phyloP scores from a whole-genome alignment of 108 stramenopile species.

The Cylindrotheca fusiformis region DNA sequence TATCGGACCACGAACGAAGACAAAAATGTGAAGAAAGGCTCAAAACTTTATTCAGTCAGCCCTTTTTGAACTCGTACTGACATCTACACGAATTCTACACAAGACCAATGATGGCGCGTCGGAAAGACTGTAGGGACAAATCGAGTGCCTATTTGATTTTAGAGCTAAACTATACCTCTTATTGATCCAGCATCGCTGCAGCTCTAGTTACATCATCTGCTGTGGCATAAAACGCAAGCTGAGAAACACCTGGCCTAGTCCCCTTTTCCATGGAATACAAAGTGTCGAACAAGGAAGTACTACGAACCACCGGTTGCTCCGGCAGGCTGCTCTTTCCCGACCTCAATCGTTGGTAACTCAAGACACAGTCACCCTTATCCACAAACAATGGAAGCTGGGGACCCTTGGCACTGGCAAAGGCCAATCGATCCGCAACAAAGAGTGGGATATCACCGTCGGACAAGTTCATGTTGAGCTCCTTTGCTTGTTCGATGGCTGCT shows the following conservation, averaged over 20 bases:
- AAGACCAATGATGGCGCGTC: too few relatives aligned
- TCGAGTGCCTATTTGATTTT: too few relatives aligned
- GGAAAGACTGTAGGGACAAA: too few relatives aligned
- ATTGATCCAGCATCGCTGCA: conserved; percentile 33
- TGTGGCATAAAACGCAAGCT: conserved; percentile 51
- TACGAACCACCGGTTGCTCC: conserved; percentile 41
- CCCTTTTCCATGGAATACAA: conserved; percentile 55
- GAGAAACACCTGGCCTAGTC: conserved; percentile 43
- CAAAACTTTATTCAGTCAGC: too few relatives aligned
- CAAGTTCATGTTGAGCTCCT: conserved; percentile 23
- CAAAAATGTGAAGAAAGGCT: too few relatives aligned
- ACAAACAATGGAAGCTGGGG: conserved; percentile 50
- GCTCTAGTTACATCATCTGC: conserved; percentile 49
- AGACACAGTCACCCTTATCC: conserved; percentile 39
- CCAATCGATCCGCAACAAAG: conserved; percentile 46
- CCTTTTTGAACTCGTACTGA: too few relatives aligned
- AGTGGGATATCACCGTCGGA: conserved; percentile 41
- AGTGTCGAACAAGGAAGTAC: conserved; percentile 40
- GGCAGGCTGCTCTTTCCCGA: conserved; percentile 27
- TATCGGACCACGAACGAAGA: too few relatives aligned
- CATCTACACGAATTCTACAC: too few relatives aligned
- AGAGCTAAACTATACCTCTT: too few relatives aligned
- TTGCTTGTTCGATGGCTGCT: conserved; percentile 30
- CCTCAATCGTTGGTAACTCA: conserved; percentile 48
- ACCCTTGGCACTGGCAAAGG: conserved; percentile 47